A percentile compares a stretch with the other conserved stretches of the same genome.
phyloP scores from a whole-genome alignment of 169 alveolate genomes.

The Plasmodium gonderi region DNA sequence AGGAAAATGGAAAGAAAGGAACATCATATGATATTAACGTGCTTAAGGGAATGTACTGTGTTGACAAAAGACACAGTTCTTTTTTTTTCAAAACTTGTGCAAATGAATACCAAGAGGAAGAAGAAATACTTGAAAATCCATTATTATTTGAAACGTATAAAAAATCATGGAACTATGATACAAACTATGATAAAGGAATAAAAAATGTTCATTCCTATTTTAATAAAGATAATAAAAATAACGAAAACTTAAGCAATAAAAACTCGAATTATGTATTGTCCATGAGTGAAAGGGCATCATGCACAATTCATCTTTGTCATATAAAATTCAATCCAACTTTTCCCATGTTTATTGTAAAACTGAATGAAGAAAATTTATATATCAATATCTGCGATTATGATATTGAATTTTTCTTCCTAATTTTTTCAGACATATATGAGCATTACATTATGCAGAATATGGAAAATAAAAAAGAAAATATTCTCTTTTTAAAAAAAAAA shows the following conservation, averaged over 20 bases:
- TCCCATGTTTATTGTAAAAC: constrained; percentile 57
- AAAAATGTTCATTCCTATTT: background rate
- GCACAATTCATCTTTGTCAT: constrained; percentile 60
- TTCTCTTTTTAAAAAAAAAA: constrained; percentile 55
- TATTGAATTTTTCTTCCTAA: constrained; percentile 55
- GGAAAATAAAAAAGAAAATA: constrained; percentile 32
- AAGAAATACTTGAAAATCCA: background rate
- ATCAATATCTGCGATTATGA: constrained; percentile 72
- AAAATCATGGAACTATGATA: background rate
- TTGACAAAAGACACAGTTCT: background rate
- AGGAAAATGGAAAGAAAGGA: background rate
- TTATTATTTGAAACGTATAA: constrained; percentile 10
- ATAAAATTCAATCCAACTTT: constrained; percentile 52
- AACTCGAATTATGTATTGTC: constrained; percentile 44
- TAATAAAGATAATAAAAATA: background rate
- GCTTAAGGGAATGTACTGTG: background rate
- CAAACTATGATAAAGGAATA: background rate
- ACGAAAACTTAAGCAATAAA: background rate
- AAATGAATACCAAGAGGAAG: background rate
- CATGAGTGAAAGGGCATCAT: constrained; percentile 58
- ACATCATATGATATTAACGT: constrained; percentile 1
- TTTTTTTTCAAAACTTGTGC: constrained; percentile 23
- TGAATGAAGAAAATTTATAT: constrained; percentile 41
- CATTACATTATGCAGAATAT: constrained; percentile 34
- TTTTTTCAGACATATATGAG: constrained; percentile 39